These are phyloP conservation scores for Dioscorea alata DNA, from an alignment of 106 monocot species.

Conservation along the genomic window DNA sequence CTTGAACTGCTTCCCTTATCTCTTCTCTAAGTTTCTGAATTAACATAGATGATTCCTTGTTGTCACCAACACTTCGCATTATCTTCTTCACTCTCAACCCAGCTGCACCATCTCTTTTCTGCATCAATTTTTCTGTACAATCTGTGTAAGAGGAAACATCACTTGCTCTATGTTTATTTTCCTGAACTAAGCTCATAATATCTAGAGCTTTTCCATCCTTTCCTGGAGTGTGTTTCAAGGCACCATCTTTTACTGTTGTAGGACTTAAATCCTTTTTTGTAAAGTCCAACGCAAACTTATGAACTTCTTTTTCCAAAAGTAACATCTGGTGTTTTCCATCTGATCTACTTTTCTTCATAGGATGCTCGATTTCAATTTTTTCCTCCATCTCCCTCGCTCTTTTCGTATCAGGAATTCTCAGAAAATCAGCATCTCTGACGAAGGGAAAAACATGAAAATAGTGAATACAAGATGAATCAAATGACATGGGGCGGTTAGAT, in stretches of 20 bases:
- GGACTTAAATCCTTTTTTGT: conserved; percentile 4
- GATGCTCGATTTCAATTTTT: conserved; percentile 2
- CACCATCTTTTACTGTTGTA: not conserved
- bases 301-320: conserved; percentile 7
- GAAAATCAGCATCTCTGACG: conserved; percentile 25
- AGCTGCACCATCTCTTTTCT: conserved; percentile 28
- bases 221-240: conserved; percentile 2
- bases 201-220: conserved; percentile 23
- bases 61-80: conserved; percentile 45
- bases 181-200: conserved; percentile 86
- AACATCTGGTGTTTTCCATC: conserved; percentile 17
- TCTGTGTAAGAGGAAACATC: conserved; percentile 5
- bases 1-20: conserved; percentile 53
- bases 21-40: conserved; percentile 74
- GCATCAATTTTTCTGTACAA: conserved; percentile 6
- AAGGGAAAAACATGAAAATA: not conserved
- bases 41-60: conserved; percentile 45
- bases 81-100: conserved; percentile 84
- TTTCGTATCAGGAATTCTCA: conserved; percentile 12
- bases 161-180: conserved; percentile 4
- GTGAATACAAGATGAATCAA: not conserved
- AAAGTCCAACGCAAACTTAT: conserved; percentile 7
- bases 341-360: conserved; percentile 33
- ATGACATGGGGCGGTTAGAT: no score
- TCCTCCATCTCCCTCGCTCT: conserved; percentile 10